A percentile compares a stretch with the other conserved stretches of the same genome.
Conservation (phyloP, 371 early-diverging fungal genomes). For the Lichtheimia ornata region DNA sequence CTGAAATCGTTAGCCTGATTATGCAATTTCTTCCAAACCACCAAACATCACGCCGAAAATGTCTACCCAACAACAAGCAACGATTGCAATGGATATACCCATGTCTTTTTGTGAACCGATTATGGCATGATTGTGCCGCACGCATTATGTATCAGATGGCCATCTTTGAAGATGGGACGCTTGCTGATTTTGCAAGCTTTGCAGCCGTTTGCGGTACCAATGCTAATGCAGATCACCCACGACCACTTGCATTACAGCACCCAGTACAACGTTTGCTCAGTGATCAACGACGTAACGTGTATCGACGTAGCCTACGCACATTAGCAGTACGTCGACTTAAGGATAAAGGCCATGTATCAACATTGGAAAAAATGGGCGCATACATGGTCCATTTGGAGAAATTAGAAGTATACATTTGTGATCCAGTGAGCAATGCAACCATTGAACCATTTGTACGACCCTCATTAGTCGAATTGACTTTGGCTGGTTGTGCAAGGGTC, state of each 20-base stretch:
- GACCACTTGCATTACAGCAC: too few relatives aligned
- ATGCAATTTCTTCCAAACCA: conserved; percentile 13
- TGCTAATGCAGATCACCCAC: too few relatives aligned
- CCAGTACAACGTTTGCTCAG: too few relatives aligned
- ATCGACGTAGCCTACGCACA: conserved; percentile 32
- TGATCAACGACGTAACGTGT: conserved; percentile 8
- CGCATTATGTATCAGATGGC: conserved; percentile 36
- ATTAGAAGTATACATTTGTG: conserved; percentile 58
- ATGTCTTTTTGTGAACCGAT: conserved; percentile 39
- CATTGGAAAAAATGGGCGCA: conserved; percentile 26
- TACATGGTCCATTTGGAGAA: conserved; percentile 22
- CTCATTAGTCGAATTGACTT: conserved; percentile 45
- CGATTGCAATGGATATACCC: conserved; percentile 23
- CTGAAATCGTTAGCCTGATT: conserved; percentile 41
- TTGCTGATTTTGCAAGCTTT: conserved; percentile 15
- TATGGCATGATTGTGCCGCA: conserved; percentile 43
- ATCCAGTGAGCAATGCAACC: conserved; percentile 45
- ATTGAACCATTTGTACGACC: conserved; percentile 34
- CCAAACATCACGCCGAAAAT: too few relatives aligned
- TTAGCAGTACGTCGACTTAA: conserved; percentile 42
- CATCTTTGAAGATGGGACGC: conserved; percentile 32
- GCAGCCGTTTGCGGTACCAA: conserved; percentile 5
- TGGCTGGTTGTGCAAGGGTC: conserved; percentile 59
- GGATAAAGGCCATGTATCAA: conserved; percentile 29
- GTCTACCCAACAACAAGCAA: conserved; percentile 8